These are phyloP conservation scores for Russula ochroleuca DNA, from an alignment of 768 basidiomycete species.

Conservation along the genomic window DNA sequence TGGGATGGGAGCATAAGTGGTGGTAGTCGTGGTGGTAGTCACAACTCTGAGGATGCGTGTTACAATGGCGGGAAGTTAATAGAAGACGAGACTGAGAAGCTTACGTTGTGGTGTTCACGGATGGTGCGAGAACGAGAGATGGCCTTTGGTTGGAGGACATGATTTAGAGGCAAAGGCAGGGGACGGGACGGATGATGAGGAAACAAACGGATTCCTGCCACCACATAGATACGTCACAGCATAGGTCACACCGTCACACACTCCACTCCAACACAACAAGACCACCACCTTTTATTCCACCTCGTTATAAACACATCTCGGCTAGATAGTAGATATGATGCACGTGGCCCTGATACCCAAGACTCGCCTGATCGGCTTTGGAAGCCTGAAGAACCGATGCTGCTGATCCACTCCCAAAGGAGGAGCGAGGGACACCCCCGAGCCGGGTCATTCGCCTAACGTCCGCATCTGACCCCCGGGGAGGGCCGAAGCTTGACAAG, in stretches of 20 bases:
- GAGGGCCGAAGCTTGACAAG: not conserved
- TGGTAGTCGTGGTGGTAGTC: constrained; percentile 89
- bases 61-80: not conserved
- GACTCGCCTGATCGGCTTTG: not conserved
- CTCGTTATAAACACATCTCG: not conserved
- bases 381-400: not conserved
- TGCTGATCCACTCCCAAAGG: not conserved
- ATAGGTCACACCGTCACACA: constrained; percentile 3
- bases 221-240: constrained; percentile 6
- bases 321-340: not conserved
- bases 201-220: constrained; percentile 22
- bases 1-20: constrained; percentile 84
- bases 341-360: too few relatives aligned
- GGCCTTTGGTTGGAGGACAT: constrained; percentile 67
- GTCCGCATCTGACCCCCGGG: not conserved
- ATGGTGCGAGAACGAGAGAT: constrained; percentile 67
- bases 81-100: constrained; percentile 31
- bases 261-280: not conserved
- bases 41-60: constrained; percentile 54
- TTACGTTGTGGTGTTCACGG: constrained; percentile 81
- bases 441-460: not conserved
- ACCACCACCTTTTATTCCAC: not conserved
- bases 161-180: constrained; percentile 32
- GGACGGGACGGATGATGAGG: constrained; percentile 28
- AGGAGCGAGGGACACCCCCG: too few relatives aligned